These are phyloP conservation scores for Colletotrichum falcatum DNA, from an alignment of 2,329 filamentous ascomycete genomes.

Conservation along the genomic window DNA sequence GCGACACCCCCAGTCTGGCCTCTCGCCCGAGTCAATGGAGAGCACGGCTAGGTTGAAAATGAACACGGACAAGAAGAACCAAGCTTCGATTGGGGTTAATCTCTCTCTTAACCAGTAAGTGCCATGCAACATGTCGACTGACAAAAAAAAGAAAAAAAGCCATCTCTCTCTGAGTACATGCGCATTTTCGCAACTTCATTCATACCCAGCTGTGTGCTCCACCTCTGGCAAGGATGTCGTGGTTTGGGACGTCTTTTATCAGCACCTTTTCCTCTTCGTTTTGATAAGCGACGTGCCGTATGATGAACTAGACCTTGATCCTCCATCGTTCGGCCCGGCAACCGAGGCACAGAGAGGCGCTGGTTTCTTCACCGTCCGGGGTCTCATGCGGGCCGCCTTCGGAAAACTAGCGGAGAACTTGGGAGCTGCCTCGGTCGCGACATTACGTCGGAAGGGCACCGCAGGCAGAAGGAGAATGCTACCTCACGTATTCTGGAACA, in stretches of 20 bases:
- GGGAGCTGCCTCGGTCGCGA: constrained; percentile 1
- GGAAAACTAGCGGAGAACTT: constrained; percentile 37
- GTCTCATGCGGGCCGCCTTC: constrained; percentile 21
- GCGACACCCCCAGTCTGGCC: constrained; percentile 5
- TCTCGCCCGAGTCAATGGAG: not conserved
- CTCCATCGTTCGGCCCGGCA: not conserved
- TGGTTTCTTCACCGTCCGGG: constrained; percentile 13
- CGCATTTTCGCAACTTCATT: not conserved
- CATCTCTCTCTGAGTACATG: not conserved
- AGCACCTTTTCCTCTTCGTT: not conserved
- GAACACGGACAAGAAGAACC: not conserved
- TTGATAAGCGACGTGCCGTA: not conserved
- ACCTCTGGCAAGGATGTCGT: constrained; percentile 30
- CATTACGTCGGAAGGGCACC: not conserved
- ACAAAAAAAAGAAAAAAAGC: too few relatives aligned
- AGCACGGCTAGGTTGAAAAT: not conserved
- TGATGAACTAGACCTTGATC: not conserved
- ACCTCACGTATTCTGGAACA: constrained; percentile 19
- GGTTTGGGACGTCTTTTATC: not conserved
- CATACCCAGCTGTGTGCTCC: constrained; percentile 5
- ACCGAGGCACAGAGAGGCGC: constrained; percentile 4
- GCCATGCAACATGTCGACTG: not conserved
- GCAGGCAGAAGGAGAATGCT: not conserved
- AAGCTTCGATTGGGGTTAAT: too few relatives aligned
- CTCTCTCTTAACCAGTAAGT: not conserved